A percentile compares a stretch with the other conserved stretches of the same genome.
Conservation (phyloP, 2,329 filamentous ascomycete species). For the Cercospora brassicicola region DNA sequence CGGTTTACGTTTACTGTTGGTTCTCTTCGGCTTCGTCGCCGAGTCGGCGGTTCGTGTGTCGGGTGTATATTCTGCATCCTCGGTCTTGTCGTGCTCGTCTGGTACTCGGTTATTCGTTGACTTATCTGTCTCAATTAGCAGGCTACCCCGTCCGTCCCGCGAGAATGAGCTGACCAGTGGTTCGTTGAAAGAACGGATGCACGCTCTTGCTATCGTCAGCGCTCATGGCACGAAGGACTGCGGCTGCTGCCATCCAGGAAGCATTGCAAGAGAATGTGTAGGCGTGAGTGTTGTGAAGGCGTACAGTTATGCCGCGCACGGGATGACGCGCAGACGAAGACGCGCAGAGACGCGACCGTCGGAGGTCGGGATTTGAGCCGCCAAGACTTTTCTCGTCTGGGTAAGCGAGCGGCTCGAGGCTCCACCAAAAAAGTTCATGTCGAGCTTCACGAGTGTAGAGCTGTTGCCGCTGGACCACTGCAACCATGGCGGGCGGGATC, state of each 20-base stretch:
- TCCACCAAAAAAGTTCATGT: conserved; percentile 13
- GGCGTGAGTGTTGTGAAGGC: background rate
- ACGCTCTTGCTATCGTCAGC: conserved; percentile 28
- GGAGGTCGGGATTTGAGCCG: background rate
- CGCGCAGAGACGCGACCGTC: conserved; percentile 2
- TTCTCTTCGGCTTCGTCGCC: conserved; percentile 19
- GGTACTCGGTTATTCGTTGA: background rate
- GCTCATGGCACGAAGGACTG: conserved; percentile 31
- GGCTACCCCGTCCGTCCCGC: background rate
- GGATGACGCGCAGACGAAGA: conserved; percentile 5
- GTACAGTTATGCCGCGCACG: background rate
- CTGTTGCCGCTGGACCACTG: background rate
- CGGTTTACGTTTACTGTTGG: conserved; percentile 20
- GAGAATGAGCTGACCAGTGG: conserved; percentile 20
- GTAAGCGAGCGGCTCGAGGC: background rate
- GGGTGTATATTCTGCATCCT: conserved; percentile 1
- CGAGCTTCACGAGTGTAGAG: conserved; percentile 8
- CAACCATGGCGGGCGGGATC: conserved; percentile 32
- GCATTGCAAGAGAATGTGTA: background rate
- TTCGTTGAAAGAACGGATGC: conserved; percentile 37
- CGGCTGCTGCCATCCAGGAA: conserved; percentile 29
- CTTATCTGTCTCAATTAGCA: conserved; percentile 14
- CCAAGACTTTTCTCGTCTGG: background rate
- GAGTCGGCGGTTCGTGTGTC: background rate
- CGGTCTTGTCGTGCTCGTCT: background rate